phyloP scores from a whole-genome alignment of 768 basidiomycete species.

The Suillus occidentalis region DNA sequence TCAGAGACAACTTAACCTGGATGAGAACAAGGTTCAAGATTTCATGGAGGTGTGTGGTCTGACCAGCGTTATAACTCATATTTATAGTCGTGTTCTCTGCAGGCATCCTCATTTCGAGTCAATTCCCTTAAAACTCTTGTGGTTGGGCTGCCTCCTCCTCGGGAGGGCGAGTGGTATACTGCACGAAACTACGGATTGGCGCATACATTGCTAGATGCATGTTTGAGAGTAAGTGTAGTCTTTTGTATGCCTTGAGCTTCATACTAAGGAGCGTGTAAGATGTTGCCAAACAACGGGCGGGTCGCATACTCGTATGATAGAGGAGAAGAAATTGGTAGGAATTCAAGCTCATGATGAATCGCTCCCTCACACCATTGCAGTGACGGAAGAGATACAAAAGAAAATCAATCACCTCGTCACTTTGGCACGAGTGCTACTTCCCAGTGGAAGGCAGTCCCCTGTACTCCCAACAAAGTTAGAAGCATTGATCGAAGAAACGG shows the following conservation, averaged over 20 bases:
- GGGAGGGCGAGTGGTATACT: slow-evolving; percentile 34
- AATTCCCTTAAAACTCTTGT: slow-evolving; percentile 41
- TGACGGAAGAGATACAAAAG: slow-evolving; percentile 35
- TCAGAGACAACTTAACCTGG: slow-evolving; percentile 41
- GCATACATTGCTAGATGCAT: slow-evolving; percentile 37
- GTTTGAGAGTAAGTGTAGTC: slow-evolving; percentile 33
- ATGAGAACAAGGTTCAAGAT: slow-evolving; percentile 43
- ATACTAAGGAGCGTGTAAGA: slow-evolving; percentile 24
- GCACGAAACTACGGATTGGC: slow-evolving; percentile 45
- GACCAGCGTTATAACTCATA: background rate
- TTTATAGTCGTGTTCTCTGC: background rate
- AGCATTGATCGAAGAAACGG: slow-evolving; percentile 35
- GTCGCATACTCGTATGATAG: slow-evolving; percentile 27
- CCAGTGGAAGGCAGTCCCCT: slow-evolving; percentile 32
- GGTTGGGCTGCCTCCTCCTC: slow-evolving; percentile 44
- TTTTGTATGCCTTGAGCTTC: background rate
- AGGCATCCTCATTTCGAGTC: slow-evolving; percentile 44
- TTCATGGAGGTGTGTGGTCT: slow-evolving; percentile 40
- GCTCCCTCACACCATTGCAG: slow-evolving; percentile 16
- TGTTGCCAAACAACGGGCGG: slow-evolving; percentile 42
- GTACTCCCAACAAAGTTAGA: slow-evolving; percentile 32
- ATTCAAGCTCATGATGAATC: background rate
- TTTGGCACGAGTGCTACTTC: slow-evolving; percentile 40
- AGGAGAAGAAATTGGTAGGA: slow-evolving; percentile 22
- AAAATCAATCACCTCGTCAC: slow-evolving; percentile 43